phyloP scores from a whole-genome alignment of 2,329 filamentous ascomycete species.

The Diaporthe citrichinensis region DNA sequence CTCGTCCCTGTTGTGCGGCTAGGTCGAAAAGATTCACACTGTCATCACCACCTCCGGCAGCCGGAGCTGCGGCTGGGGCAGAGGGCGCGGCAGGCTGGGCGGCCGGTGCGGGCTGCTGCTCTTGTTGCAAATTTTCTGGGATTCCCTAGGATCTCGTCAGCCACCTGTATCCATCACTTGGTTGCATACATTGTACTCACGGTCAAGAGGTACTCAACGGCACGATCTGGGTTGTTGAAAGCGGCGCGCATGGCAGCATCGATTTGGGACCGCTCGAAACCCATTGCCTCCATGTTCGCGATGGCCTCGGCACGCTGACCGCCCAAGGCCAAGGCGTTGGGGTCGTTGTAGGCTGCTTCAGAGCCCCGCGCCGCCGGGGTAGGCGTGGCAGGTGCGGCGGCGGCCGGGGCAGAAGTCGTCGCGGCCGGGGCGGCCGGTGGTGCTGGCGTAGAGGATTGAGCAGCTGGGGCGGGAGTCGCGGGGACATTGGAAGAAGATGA shows the following conservation, averaged over 20 bases:
- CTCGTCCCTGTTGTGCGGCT: constrained; percentile 80
- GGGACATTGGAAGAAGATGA: constrained; percentile 72
- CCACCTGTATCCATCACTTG: neutral
- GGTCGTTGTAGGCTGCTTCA: constrained; percentile 71
- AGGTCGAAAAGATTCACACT: constrained; percentile 94
- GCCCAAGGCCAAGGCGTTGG: constrained; percentile 89
- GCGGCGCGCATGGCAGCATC: constrained; percentile 96
- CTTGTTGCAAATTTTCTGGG: constrained; percentile 82
- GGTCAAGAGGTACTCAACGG: constrained; percentile 93
- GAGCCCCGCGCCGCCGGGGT: constrained; percentile 62
- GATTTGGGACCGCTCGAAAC: constrained; percentile 89
- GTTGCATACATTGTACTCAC: constrained; percentile 63
- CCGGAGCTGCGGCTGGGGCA: constrained; percentile 56
- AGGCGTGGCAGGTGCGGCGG: constrained; percentile 66
- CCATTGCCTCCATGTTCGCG: constrained; percentile 97
- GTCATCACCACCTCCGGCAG: constrained; percentile 68
- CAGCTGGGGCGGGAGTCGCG: constrained; percentile 72
- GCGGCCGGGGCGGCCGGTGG: constrained; percentile 66
- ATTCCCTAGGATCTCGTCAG: constrained; percentile 76
- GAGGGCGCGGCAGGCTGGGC: constrained; percentile 57
- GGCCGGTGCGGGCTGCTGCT: constrained; percentile 52
- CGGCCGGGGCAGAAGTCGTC: constrained; percentile 57
- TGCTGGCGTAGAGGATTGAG: constrained; percentile 63
- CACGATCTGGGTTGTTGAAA: constrained; percentile 96
- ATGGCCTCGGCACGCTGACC: constrained; percentile 85